Percentiles rank a stretch among this genome's conserved stretches.
phyloP scores from a whole-genome alignment of 2,329 filamentous ascomycete species.

The Fusarium compactum region DNA sequence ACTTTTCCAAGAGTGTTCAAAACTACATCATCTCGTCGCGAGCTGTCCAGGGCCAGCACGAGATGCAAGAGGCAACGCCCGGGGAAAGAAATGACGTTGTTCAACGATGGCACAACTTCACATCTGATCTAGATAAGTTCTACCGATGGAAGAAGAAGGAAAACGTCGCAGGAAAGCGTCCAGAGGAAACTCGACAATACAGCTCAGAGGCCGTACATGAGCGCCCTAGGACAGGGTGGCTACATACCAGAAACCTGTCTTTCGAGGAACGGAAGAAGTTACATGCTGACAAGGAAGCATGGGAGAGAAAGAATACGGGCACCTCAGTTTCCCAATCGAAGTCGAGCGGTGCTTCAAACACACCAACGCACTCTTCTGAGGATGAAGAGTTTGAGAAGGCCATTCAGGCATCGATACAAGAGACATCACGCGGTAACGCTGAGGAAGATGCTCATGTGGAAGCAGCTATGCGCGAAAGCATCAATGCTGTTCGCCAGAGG shows the following conservation, averaged over 20 bases:
- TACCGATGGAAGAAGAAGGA: slow-evolving; percentile 65
- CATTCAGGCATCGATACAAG: slow-evolving; percentile 75
- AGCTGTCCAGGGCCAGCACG: slow-evolving; percentile 79
- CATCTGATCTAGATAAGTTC: slow-evolving; percentile 71
- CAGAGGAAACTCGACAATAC: slow-evolving; percentile 35
- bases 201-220: slow-evolving; percentile 38
- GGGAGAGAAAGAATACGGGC: slow-evolving; percentile 52
- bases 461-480: slow-evolving; percentile 77
- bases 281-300: slow-evolving; percentile 60
- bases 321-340: slow-evolving; percentile 17
- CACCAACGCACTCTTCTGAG: slow-evolving; percentile 48
- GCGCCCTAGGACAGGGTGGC: slow-evolving; percentile 60
- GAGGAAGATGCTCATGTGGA: slow-evolving; percentile 79
- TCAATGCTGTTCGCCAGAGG: slow-evolving; percentile 64
- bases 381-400: slow-evolving; percentile 76
- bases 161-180: slow-evolving; percentile 53
- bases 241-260: slow-evolving; percentile 61
- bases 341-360: slow-evolving; percentile 29
- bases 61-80: slow-evolving; percentile 65
- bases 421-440: slow-evolving; percentile 76
- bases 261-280: slow-evolving; percentile 65
- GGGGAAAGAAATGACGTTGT: slow-evolving; percentile 75
- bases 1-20: slow-evolving; percentile 76
- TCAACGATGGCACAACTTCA: slow-evolving; percentile 71
- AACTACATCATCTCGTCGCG: slow-evolving; percentile 85